These are phyloP conservation scores for Carpediemonas membranifera DNA, from an alignment of 78 protist genomes.

Conservation along the genomic window DNA sequence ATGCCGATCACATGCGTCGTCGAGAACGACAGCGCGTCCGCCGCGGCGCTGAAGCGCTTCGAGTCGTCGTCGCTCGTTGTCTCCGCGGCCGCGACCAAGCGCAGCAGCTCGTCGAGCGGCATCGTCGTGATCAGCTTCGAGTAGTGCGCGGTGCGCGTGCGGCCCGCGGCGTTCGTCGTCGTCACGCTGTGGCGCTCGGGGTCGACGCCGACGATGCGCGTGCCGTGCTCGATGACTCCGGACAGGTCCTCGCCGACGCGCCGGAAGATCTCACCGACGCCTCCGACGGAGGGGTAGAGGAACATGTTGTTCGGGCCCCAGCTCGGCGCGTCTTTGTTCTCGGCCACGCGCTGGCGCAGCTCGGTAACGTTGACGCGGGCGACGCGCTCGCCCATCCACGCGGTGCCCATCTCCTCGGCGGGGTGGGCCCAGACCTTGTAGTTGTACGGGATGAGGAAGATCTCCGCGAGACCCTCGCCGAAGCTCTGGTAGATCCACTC, in stretches of 20 bases:
- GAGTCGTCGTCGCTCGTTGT: background rate
- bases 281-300: slow-evolving; percentile 13
- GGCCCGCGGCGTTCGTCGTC: background rate
- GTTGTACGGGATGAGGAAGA: slow-evolving; percentile 28
- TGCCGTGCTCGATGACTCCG: background rate
- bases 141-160: background rate
- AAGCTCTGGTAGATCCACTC: background rate
- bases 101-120: slow-evolving; percentile 3
- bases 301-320: slow-evolving; percentile 28
- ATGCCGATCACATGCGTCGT: too few relatives aligned
- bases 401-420: background rate
- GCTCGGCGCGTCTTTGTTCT: background rate
- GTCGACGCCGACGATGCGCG: background rate
- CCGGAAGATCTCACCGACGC: slow-evolving; percentile 13
- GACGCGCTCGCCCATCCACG: slow-evolving; percentile 31
- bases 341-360: background rate
- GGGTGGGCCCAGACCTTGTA: slow-evolving; percentile 31
- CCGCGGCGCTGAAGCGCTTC: background rate
- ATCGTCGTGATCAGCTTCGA: slow-evolving; percentile 9
- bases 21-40: slow-evolving; percentile 2
- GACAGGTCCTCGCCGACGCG: background rate
- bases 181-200: background rate
- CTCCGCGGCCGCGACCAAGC: background rate
- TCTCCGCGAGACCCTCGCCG: slow-evolving; percentile 7
- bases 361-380: slow-evolving; percentile 2